Evolutionary conservation across 2,329 filamentous ascomycete genomes (phyloP), one percentile per base, ranked within the genome.

Genomic region (Pyrenochaeta sp.): DNA sequence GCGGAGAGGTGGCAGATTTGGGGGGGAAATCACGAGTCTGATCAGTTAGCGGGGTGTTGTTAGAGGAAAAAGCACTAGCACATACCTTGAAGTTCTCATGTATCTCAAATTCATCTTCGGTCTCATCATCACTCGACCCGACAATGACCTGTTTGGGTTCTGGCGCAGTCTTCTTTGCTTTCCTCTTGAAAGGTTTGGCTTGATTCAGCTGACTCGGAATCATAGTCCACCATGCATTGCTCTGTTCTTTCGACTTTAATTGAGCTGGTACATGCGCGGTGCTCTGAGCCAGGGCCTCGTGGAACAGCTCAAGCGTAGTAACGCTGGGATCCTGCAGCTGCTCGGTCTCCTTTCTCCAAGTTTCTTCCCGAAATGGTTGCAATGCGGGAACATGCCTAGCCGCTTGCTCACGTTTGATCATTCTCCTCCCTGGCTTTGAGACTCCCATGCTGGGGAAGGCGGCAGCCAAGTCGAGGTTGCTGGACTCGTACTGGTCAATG

Each of bases 401-500:
- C n/a, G 80, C 75, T 53, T 81, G 78, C 48, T 77, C 69, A 46
- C 80, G 69, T 51, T 76, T 72, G 41, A 74, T 68, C 15, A 65
- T 62, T 48, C 74, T 78, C 35, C 74, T 72, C 24, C 71, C 69
- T 17, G 67, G 55, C 37, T 76, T 80, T 37, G 75, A 51, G 13
- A 77, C 75, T 19, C 75, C 72, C 14, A 76, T 74, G 15, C 77
- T 76, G 4, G 82, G 83, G 56, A 86, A 86, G 2, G 84, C 75
- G 8, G 75, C 74, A 11, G 76, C 77, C 5, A 85, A 62, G 54
- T 84, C 81, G 32, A 82, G 70, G 4, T 80, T 78, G 27, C 79
- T 75, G 1, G 73, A 71, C 53, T 84, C 81, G 35, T 84, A 74
- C 48, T 81, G 80, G 56, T 86, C 82, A 18, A 83, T 73, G 15